A percentile compares a stretch with the other conserved stretches of the same genome.
Conservation (phyloP, 1,284 basidiomycete genomes). For the Heliocybe sulcata region DNA sequence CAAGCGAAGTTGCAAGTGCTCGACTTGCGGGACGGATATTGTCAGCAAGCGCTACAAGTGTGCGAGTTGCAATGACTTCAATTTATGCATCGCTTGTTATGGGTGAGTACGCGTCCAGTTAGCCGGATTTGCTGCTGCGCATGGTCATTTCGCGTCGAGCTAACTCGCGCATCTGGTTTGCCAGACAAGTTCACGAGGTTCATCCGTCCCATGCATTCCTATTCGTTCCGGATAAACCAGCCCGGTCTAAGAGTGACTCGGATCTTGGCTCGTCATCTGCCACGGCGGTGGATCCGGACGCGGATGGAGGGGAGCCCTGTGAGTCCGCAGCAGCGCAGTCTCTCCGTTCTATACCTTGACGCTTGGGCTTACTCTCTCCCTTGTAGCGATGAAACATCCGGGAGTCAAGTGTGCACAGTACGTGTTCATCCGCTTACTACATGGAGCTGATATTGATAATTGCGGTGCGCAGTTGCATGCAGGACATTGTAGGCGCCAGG, state of each 20-base stretch:
- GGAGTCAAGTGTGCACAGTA: conserved; percentile 76
- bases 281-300: conserved; percentile 26
- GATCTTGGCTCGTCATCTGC: conserved; percentile 20
- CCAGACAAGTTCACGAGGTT: conserved; percentile 80
- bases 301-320: conserved; percentile 51
- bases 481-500: conserved; percentile 83
- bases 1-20: conserved; percentile 54
- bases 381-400: conserved; percentile 61
- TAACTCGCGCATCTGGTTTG: neutral
- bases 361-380: neutral
- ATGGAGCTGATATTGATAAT: conserved; percentile 3
- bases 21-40: conserved; percentile 66
- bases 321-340: conserved; percentile 17
- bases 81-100: conserved; percentile 77
- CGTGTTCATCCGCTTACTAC: conserved; percentile 21
- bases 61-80: conserved; percentile 71
- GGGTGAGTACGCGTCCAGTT: conserved; percentile 34
- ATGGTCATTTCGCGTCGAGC: neutral
- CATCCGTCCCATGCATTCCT: conserved; percentile 86
- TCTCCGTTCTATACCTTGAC: neutral
- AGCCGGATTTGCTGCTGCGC: neutral
- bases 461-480: conserved; percentile 60
- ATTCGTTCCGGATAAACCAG: conserved; percentile 58
- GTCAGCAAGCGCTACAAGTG: conserved; percentile 75
- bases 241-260: conserved; percentile 31